Conservation (phyloP, 192 early-diverging fungal species). For the Phycomyces blakesleeanus region DNA sequence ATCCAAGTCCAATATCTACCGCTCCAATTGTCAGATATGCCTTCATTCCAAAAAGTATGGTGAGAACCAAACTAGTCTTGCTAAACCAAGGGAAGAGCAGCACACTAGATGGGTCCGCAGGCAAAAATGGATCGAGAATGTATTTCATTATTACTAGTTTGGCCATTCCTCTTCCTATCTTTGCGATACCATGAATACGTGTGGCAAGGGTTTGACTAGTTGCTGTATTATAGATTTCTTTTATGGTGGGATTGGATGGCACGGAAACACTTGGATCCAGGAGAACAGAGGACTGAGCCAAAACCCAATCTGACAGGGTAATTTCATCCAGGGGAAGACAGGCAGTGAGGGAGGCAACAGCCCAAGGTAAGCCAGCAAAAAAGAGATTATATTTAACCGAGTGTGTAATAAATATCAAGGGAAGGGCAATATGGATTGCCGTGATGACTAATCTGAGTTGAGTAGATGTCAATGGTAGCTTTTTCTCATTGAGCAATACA, state of each 20-base stretch:
- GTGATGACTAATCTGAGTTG: slow-evolving; percentile 2
- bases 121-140: not conserved
- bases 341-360: not conserved
- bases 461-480: not conserved
- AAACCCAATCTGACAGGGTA: not conserved
- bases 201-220: not conserved
- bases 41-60: slow-evolving; percentile 17
- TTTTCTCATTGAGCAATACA: not conserved
- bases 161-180: slow-evolving; percentile 4
- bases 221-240: not conserved
- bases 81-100: slow-evolving; percentile 3
- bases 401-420: not conserved
- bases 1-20: slow-evolving; percentile 12
- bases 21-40: slow-evolving; percentile 14
- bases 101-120: not conserved
- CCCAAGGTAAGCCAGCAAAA: slow-evolving; percentile 4
- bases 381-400: not conserved
- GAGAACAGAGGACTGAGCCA: not conserved
- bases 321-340: slow-evolving; percentile 1
- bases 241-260: too few relatives aligned
- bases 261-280: not conserved
- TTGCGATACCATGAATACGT: slow-evolving; percentile 9
- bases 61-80: not conserved
- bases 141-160: slow-evolving; percentile 10
- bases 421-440: not conserved